A percentile compares a stretch with the other conserved stretches of the same genome.
These are phyloP conservation scores for Trichomonas vaginalis DNA, from an alignment of 208 protist genomes.

Conservation along the genomic window DNA sequence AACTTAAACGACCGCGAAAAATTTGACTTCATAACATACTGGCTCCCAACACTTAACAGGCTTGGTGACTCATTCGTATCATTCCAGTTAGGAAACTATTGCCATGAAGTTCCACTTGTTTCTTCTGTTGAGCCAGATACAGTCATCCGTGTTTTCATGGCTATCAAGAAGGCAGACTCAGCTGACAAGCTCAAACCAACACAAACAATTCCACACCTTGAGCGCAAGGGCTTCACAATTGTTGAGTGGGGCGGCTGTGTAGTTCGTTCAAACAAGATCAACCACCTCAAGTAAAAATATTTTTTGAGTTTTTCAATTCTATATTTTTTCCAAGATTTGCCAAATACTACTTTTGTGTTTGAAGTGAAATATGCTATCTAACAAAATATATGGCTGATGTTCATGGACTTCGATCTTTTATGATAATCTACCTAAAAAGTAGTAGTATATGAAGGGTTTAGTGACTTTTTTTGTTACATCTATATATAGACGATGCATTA, in stretches of 20 bases:
- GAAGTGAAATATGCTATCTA: too few relatives aligned
- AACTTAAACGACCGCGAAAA: neutral
- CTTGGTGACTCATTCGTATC: neutral
- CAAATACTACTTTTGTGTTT: too few relatives aligned
- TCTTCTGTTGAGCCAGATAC: neutral
- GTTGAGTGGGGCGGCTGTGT: neutral
- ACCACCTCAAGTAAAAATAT: too few relatives aligned
- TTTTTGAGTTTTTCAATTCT: too few relatives aligned
- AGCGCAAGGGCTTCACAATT: neutral
- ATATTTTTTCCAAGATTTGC: too few relatives aligned
- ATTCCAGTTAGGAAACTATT: neutral
- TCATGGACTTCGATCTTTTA: too few relatives aligned
- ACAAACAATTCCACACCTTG: neutral
- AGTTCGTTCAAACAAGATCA: too few relatives aligned
- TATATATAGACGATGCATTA: too few relatives aligned
- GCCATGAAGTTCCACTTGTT: neutral
- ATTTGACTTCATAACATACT: neutral
- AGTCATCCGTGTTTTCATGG: neutral
- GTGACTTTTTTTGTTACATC: too few relatives aligned
- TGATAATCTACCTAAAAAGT: too few relatives aligned
- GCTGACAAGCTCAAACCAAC: neutral
- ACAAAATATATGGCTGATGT: too few relatives aligned
- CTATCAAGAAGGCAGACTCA: neutral
- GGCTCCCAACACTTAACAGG: neutral
- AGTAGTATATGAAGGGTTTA: too few relatives aligned